Evolutionary conservation across 2,329 filamentous ascomycete genomes (phyloP).

Genomic region (Talaromyces rugulosus): DNA sequence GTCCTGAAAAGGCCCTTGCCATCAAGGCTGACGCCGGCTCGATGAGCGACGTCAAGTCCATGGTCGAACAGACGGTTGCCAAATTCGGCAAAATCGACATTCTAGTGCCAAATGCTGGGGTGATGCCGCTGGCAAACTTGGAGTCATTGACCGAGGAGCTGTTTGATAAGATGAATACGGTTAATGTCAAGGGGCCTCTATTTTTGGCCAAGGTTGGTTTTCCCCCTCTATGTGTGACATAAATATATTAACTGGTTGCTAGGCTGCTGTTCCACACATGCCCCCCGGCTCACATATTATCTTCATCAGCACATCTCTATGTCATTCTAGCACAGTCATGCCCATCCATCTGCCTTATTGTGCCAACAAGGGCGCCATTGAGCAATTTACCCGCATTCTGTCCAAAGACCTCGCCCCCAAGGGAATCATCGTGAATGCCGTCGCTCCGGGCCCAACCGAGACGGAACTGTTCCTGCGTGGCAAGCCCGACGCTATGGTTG

Average conservation of each 20-base stretch:
- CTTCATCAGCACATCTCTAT: constrained; percentile 46
- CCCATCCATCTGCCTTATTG: constrained; percentile 51
- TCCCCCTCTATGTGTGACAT: no score
- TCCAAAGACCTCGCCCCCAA: constrained; percentile 53
- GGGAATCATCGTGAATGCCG: constrained; percentile 50
- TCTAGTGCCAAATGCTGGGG: constrained; percentile 54
- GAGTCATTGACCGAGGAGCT: constrained; percentile 47
- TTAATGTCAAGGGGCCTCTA: constrained; percentile 57
- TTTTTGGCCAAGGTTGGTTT: constrained; percentile 40
- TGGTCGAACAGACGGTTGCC: constrained; percentile 48
- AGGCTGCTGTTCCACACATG: constrained; percentile 53
- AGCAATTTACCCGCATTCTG: constrained; percentile 54
- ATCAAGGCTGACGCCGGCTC: constrained; percentile 54
- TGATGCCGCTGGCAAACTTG: constrained; percentile 49
- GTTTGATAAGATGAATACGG: constrained; percentile 47
- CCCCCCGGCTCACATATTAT: constrained; percentile 46
- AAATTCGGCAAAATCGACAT: constrained; percentile 57
- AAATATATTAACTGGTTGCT: not conserved
- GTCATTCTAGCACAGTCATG: constrained; percentile 37
- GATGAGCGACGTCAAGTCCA: constrained; percentile 42
- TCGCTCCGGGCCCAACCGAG: constrained; percentile 52
- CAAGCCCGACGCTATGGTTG: constrained; percentile 38
- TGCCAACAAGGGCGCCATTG: constrained; percentile 56
- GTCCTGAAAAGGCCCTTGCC: constrained; percentile 45
- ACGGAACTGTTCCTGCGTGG: constrained; percentile 54